Evolutionary conservation across 352 stramenopile genomes (phyloP).

Genomic region (Phytophthora agathidicida): DNA sequence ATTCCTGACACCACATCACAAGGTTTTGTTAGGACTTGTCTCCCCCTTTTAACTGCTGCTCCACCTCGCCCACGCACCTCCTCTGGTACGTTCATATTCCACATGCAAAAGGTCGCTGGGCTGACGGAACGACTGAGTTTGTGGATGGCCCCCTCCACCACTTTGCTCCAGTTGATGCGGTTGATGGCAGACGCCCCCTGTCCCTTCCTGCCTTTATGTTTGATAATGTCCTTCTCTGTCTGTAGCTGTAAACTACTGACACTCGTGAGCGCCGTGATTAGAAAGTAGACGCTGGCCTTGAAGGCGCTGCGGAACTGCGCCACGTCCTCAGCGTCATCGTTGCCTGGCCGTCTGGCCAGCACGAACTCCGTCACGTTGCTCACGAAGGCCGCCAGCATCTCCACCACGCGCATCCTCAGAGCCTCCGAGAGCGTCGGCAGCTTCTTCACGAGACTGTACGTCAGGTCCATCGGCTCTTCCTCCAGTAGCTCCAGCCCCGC

Average conservation of each 20-base stretch:
- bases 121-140: slow-evolving; percentile 68
- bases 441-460: slow-evolving; percentile 80
- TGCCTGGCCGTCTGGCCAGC: slow-evolving; percentile 32
- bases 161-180: slow-evolving; percentile 68
- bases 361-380: slow-evolving; percentile 64
- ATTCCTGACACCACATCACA: slow-evolving; percentile 49
- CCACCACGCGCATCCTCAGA: slow-evolving; percentile 67
- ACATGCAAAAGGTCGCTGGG: slow-evolving; percentile 69
- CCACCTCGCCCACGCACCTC: slow-evolving; percentile 40
- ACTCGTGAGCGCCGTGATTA: slow-evolving; percentile 62
- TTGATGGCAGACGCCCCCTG: slow-evolving; percentile 41
- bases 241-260: slow-evolving; percentile 58
- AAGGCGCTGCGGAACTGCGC: slow-evolving; percentile 57
- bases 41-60: background rate
- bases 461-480: slow-evolving; percentile 69
- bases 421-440: slow-evolving; percentile 51
- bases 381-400: slow-evolving; percentile 68
- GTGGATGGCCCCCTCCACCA: slow-evolving; percentile 62
- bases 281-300: slow-evolving; percentile 76
- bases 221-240: slow-evolving; percentile 69
- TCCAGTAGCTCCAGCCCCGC: slow-evolving; percentile 59
- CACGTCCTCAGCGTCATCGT: slow-evolving; percentile 54
- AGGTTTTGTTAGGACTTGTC: background rate
- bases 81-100: slow-evolving; percentile 82
- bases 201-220: slow-evolving; percentile 56